Evolutionary conservation across 805 yeast genomes (phyloP), one percentile per base, ranked within the genome.

Genomic region (Babjeviella inositovora): DNA sequence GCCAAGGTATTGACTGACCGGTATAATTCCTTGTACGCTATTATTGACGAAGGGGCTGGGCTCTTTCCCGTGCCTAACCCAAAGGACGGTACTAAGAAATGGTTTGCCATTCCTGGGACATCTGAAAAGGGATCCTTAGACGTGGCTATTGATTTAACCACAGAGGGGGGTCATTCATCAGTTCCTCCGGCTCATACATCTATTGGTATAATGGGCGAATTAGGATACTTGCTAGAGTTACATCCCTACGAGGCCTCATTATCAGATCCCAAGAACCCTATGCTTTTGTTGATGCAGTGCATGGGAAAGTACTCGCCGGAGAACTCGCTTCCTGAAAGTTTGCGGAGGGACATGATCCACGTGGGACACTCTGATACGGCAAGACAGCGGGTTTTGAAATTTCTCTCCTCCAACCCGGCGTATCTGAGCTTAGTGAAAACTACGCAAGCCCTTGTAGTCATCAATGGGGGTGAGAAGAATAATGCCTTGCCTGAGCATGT

Each of bases 121-220:
- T 69, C 67, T 11, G 77, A 73, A 38, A 70, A 70, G 41, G 79
- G 80, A 4, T 60, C 57, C 28, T 28, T 55, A 9, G 42, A 57
- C 32, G 34, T 62, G 3, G 30, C 37, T 14, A 50, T 74, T 19
- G 53, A 54, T 4, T 45, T 76, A 19, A 47, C 48, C 13, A 70
- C 77, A 11, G 66, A 69, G 8, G 92, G 92, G 18, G 92, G 92
- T 6, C 92, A 77, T 39, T 69, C 87, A 1, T 73, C 85, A 6
- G 43, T 61, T n/a, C 90, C 92, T 7, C 87, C 85, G 2, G 73
- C 66, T 22, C 90, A 80, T 38, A 77, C 92, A 4, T 61, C 76
- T 2, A 76, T 81, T 45, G 93, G 90, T 8, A 60, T 80, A 17
- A 52, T 72, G 24, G 56, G 81, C 3, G 69, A 73, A 27, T 50